Evolutionary conservation across 139 green algal genomes (phyloP).

Genomic region (Chlamydomonas sp.): DNA sequence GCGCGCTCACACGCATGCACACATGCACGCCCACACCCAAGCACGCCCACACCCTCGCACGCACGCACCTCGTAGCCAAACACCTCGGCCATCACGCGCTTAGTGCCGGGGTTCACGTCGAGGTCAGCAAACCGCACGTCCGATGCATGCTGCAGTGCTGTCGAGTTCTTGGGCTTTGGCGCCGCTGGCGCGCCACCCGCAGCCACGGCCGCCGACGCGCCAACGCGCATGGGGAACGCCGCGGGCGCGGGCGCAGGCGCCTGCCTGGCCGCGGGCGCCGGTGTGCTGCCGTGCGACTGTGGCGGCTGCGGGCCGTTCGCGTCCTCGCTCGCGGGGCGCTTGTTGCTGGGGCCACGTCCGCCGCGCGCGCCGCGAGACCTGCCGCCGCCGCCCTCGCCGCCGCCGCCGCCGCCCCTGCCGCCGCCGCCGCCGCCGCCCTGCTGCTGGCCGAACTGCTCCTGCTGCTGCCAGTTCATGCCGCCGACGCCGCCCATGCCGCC

Average conservation of each 20-base stretch:
- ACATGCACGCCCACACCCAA: too few relatives aligned
- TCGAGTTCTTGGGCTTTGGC: slow-evolving; percentile 5
- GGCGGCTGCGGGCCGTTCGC: too few relatives aligned
- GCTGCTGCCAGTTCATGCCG: slow-evolving; percentile 4
- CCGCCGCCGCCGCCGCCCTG: background rate
- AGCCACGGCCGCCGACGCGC: background rate
- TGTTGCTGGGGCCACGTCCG: background rate
- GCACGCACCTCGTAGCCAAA: slow-evolving; percentile 24
- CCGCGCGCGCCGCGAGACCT: too few relatives aligned
- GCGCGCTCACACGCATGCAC: background rate
- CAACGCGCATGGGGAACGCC: background rate
- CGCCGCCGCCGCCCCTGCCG: background rate
- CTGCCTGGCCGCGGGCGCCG: too few relatives aligned
- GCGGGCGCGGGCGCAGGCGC: background rate
- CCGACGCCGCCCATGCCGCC: background rate
- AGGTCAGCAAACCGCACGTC: slow-evolving; percentile 26
- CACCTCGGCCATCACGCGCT: slow-evolving; percentile 22
- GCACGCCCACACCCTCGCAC: too few relatives aligned
- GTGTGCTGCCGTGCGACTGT: too few relatives aligned
- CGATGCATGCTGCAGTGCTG: slow-evolving; percentile 22
- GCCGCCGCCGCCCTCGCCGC: background rate
- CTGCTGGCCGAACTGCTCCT: background rate
- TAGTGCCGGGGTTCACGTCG: slow-evolving; percentile 18
- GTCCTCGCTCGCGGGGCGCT: too few relatives aligned
- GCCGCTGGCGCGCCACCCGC: background rate